Percentiles rank a stretch among this genome's conserved stretches.
Conservation (phyloP, 202 grass and related monocot genomes). For the Eragrostis tef region DNA sequence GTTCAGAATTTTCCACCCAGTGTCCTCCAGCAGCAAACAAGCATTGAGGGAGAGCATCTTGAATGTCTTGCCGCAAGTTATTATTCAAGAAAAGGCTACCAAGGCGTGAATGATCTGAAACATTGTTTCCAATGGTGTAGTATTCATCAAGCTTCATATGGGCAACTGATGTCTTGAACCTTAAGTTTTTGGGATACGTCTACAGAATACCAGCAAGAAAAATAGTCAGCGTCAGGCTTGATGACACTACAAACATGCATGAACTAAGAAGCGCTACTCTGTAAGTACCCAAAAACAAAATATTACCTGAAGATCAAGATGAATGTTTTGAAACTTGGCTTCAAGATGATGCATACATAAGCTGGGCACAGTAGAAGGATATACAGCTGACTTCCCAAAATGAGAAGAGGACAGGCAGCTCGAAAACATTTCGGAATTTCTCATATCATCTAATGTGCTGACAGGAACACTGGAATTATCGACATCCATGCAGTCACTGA, state of each 20-base stretch:
- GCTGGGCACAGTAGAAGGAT: slow-evolving; percentile 51
- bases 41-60: slow-evolving; percentile 72
- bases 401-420: slow-evolving; percentile 74
- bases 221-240: slow-evolving; percentile 40
- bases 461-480: slow-evolving; percentile 38
- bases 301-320: slow-evolving; percentile 78
- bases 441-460: slow-evolving; percentile 47
- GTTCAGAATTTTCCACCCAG: slow-evolving; percentile 42
- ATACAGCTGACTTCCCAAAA: slow-evolving; percentile 58
- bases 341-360: slow-evolving; percentile 82
- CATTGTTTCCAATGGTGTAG: slow-evolving; percentile 50
- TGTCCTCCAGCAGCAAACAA: slow-evolving; percentile 52
- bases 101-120: slow-evolving; percentile 46
- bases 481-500: slow-evolving; percentile 54
- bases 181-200: slow-evolving; percentile 81
- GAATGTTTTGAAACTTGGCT: slow-evolving; percentile 68
- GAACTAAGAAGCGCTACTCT: slow-evolving; percentile 19
- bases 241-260: slow-evolving; percentile 38
- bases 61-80: slow-evolving; percentile 69
- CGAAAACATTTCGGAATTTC: slow-evolving; percentile 62
- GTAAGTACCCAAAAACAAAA: slow-evolving; percentile 11
- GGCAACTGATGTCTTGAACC: slow-evolving; percentile 63
- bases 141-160: slow-evolving; percentile 76
- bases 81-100: slow-evolving; percentile 66
- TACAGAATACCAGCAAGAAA: slow-evolving; percentile 60